Evolutionary conservation across 2,329 filamentous ascomycete species (phyloP).

Genomic region (Magnaporthiopsis rhizophila): DNA sequence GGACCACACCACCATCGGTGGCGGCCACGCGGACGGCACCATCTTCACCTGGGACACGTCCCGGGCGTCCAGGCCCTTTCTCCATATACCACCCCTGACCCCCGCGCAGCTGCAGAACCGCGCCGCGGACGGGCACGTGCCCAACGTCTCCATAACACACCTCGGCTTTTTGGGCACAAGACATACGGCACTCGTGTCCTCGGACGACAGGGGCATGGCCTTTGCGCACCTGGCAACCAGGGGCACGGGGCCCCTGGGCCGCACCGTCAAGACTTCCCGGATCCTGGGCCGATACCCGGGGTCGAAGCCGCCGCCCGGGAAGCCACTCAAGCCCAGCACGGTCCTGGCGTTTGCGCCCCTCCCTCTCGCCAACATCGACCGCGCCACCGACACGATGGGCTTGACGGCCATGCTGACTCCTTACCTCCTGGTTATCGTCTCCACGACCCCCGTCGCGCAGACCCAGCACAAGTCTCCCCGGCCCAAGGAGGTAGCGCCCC

Average conservation of each 20-base stretch:
- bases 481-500: conserved; percentile 82
- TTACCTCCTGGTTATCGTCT: conserved; percentile 92
- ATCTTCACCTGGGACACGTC: conserved; percentile 97
- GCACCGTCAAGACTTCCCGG: conserved; percentile 80
- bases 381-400: conserved; percentile 78
- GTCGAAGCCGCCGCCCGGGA: conserved; percentile 51
- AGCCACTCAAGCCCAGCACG: conserved; percentile 80
- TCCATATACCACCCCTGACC: conserved; percentile 74
- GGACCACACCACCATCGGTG: conserved; percentile 86
- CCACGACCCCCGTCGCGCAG: conserved; percentile 90
- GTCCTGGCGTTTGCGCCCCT: conserved; percentile 86
- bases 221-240: conserved; percentile 94
- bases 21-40: conserved; percentile 78
- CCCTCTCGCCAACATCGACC: conserved; percentile 89
- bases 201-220: conserved; percentile 92
- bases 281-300: conserved; percentile 88
- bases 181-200: conserved; percentile 89
- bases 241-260: conserved; percentile 77
- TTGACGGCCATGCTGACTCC: conserved; percentile 93
- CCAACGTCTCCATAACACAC: conserved; percentile 72
- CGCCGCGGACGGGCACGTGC: conserved; percentile 73
- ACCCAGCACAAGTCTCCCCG: conserved; percentile 91
- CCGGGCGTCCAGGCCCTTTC: conserved; percentile 75
- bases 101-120: conserved; percentile 54
- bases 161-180: conserved; percentile 91